These are phyloP conservation scores for Ascosphaera apis DNA, from an alignment of 2,329 filamentous ascomycete species.

Conservation along the genomic window DNA sequence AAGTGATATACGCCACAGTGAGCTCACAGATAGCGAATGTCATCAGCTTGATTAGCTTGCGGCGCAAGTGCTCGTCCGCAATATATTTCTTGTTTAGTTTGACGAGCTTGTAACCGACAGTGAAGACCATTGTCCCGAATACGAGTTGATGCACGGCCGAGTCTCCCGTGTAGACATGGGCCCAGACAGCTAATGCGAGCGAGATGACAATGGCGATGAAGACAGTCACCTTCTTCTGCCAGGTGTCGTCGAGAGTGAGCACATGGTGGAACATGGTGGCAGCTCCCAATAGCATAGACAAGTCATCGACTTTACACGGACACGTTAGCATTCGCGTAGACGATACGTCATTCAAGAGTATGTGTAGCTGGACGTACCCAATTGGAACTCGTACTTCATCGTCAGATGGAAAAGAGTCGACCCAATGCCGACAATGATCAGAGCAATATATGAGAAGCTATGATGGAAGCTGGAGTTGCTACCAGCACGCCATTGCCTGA, in stretches of 20 bases:
- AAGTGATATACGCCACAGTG: slow-evolving; percentile 3
- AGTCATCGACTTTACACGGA: slow-evolving; percentile 3
- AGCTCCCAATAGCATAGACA: slow-evolving; percentile 5
- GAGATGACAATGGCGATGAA: slow-evolving; percentile 2
- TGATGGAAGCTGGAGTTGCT: slow-evolving; percentile 5
- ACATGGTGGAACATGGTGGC: slow-evolving; percentile 5
- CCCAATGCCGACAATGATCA: slow-evolving; percentile 9
- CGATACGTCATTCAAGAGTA: no score
- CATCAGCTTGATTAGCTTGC: slow-evolving; percentile 1
- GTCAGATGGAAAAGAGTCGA: slow-evolving; percentile 9
- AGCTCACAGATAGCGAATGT: no score
- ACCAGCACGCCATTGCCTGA: slow-evolving; percentile 4
- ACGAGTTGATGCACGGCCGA: slow-evolving; percentile 5
- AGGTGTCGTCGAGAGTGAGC: slow-evolving; percentile 3
- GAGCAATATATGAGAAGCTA: slow-evolving; percentile 6
- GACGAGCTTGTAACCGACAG: slow-evolving; percentile 2
- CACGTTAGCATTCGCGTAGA: not conserved
- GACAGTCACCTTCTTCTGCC: not conserved
- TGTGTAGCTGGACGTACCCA: slow-evolving; percentile 4
- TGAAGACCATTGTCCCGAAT: slow-evolving; percentile 4
- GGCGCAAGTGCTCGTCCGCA: slow-evolving; percentile 1
- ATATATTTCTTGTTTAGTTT: slow-evolving; percentile 3
- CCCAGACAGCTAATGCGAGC: slow-evolving; percentile 3
- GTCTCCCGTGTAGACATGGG: slow-evolving; percentile 3
- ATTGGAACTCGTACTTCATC: slow-evolving; percentile 7